phyloP scores from a whole-genome alignment of 2,329 filamentous ascomycete genomes.

The Pseudodiploospora longispora region DNA sequence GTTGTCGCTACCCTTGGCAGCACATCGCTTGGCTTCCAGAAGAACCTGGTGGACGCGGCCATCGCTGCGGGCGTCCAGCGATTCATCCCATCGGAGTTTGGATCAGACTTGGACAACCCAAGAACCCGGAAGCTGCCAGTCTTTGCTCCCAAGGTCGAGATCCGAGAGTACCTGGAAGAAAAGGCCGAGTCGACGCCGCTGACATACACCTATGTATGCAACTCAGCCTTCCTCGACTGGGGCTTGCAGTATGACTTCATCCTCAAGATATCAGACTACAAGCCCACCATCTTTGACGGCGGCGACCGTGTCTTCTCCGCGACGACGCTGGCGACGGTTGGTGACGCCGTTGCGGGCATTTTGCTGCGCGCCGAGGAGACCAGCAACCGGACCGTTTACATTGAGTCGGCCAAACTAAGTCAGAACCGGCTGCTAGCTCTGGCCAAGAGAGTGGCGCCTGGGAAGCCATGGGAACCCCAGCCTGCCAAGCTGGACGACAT shows the following conservation, averaged over 20 bases:
- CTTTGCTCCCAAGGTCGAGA: slow-evolving; percentile 41
- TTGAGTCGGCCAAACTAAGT: slow-evolving; percentile 35
- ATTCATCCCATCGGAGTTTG: slow-evolving; percentile 54
- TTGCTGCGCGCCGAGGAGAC: slow-evolving; percentile 43
- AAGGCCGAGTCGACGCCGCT: slow-evolving; percentile 32
- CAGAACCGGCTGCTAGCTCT: slow-evolving; percentile 37
- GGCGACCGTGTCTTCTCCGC: slow-evolving; percentile 40
- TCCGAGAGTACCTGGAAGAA: slow-evolving; percentile 32
- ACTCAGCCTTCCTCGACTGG: slow-evolving; percentile 54
- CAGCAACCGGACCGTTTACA: slow-evolving; percentile 39
- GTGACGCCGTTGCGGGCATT: slow-evolving; percentile 38
- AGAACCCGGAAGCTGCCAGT: slow-evolving; percentile 37
- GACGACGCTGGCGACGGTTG: slow-evolving; percentile 40
- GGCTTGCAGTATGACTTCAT: slow-evolving; percentile 34
- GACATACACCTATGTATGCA: slow-evolving; percentile 48
- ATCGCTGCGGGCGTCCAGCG: slow-evolving; percentile 51
- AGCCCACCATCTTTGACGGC: slow-evolving; percentile 38
- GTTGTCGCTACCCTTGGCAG: slow-evolving; percentile 32
- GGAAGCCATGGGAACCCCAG: slow-evolving; percentile 39
- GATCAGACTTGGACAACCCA: slow-evolving; percentile 24
- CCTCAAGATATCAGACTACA: slow-evolving; percentile 30
- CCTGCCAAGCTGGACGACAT: slow-evolving; percentile 21
- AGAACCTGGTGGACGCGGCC: slow-evolving; percentile 48
- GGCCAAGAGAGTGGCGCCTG: slow-evolving; percentile 40
- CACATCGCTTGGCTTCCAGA: slow-evolving; percentile 30